These are phyloP conservation scores for Anthracocystis panici-leucophaei DNA, from an alignment of 1,284 basidiomycete genomes.

Conservation along the genomic window DNA sequence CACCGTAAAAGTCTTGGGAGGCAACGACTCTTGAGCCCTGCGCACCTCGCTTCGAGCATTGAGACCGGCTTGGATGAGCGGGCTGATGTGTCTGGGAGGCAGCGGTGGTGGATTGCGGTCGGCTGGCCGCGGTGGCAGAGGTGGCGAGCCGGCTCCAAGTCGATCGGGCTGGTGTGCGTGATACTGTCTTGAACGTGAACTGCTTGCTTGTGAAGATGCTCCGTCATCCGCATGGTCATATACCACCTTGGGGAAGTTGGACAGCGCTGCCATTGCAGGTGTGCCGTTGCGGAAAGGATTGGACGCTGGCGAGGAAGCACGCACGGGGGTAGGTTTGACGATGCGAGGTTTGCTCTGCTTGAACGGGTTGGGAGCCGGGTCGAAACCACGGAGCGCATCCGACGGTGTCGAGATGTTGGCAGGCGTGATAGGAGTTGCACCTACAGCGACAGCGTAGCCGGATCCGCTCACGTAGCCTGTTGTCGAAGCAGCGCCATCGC, in stretches of 20 bases:
- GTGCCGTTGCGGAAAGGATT: constrained; percentile 55
- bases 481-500: constrained; percentile 34
- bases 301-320: constrained; percentile 54
- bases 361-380: constrained; percentile 63
- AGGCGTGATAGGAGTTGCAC: constrained; percentile 30
- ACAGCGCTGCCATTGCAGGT: constrained; percentile 37
- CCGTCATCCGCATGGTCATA: constrained; percentile 41
- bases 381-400: constrained; percentile 55
- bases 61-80: constrained; percentile 68
- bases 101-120: constrained; percentile 58
- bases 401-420: constrained; percentile 40
- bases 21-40: constrained; percentile 60
- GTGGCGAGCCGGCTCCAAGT: constrained; percentile 43
- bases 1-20: constrained; percentile 68
- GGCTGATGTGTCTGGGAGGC: constrained; percentile 64
- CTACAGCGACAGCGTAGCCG: constrained; percentile 42
- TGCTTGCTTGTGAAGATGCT: constrained; percentile 43
- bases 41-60: constrained; percentile 65
- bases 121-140: constrained; percentile 50
- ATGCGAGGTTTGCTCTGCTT: constrained; percentile 65
- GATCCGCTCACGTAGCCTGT: constrained; percentile 33
- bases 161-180: constrained; percentile 37
- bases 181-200: constrained; percentile 39
- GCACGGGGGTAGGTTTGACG: constrained; percentile 62
- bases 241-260: constrained; percentile 45